Percentiles rank a stretch among this genome's conserved stretches.
Conservation (phyloP, 495 filamentous ascomycete genomes). For the Talaromyces thailandensis region DNA sequence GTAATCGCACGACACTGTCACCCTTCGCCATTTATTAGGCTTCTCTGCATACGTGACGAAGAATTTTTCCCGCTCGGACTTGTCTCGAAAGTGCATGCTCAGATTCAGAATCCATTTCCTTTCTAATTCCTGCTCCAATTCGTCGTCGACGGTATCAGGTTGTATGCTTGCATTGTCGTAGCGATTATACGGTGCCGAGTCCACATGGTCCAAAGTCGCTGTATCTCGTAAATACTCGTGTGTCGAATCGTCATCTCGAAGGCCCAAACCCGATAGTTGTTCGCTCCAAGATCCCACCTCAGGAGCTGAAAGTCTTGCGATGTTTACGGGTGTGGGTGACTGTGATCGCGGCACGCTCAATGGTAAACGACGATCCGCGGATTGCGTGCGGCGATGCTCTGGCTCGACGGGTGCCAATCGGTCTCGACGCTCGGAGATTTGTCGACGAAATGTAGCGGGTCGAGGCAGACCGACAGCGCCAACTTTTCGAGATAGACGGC, state of each 20-base stretch:
- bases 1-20: conserved; percentile 94
- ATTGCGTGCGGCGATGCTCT: conserved; percentile 64
- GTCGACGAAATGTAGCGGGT: conserved; percentile 66
- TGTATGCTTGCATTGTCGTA: conserved; percentile 1
- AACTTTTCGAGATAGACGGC: conserved; percentile 58
- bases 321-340: conserved; percentile 30
- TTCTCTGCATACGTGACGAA: conserved; percentile 90
- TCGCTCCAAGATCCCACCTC: conserved; percentile 36
- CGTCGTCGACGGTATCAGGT: conserved; percentile 21
- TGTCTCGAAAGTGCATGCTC: conserved; percentile 97
- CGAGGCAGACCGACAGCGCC: conserved; percentile 66
- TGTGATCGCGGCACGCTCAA: conserved; percentile 35
- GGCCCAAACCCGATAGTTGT: conserved; percentile 9
- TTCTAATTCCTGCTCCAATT: conserved; percentile 74
- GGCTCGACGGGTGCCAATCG: conserved; percentile 56
- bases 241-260: background rate
- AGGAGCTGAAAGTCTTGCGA: conserved; percentile 36
- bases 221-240: conserved; percentile 3
- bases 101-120: conserved; percentile 91
- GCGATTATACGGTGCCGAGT: background rate
- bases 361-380: conserved; percentile 57
- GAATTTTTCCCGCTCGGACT: conserved; percentile 93
- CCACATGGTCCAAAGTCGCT: conserved; percentile 2
- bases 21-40: conserved; percentile 69
- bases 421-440: conserved; percentile 69